phyloP scores from a whole-genome alignment of 2,329 filamentous ascomycete species.

The Penicillium oxalicum region DNA sequence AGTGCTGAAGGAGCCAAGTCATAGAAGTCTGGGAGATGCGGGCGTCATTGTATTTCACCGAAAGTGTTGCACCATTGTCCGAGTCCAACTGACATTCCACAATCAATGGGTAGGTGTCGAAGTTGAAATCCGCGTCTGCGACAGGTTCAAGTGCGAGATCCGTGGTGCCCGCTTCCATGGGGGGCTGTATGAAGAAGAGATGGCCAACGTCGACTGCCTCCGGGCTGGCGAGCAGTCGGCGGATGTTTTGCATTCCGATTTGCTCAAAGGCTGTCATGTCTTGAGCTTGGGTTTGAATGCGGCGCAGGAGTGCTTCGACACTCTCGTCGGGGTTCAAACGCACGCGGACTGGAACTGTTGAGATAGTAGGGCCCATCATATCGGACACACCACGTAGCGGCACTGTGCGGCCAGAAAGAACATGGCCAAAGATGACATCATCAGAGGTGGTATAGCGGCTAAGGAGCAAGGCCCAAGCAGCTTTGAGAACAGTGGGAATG shows the following conservation, averaged over 20 bases:
- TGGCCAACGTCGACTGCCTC: conserved; percentile 12
- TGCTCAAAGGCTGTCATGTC: conserved; percentile 57
- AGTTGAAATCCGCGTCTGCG: conserved; percentile 1
- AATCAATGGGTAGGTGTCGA: conserved; percentile 3
- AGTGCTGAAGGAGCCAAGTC: conserved; percentile 3
- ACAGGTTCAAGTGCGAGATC: conserved; percentile 1
- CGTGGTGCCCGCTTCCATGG: not conserved
- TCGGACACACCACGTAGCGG: conserved; percentile 32
- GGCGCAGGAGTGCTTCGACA: conserved; percentile 19
- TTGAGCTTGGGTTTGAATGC: conserved; percentile 48
- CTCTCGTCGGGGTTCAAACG: conserved; percentile 17
- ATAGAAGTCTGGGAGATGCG: not conserved
- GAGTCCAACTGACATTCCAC: conserved; percentile 2
- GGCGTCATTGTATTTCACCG: conserved; percentile 1
- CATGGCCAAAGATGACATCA: conserved; percentile 39
- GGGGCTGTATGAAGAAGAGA: conserved; percentile 5
- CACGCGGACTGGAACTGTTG: conserved; percentile 12
- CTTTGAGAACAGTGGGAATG: not conserved
- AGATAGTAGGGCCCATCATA: conserved; percentile 23
- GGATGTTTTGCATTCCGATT: conserved; percentile 43
- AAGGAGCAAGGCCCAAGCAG: conserved; percentile 1
- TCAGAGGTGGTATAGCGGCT: conserved; percentile 14
- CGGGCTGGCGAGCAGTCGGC: conserved; percentile 40
- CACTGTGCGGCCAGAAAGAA: conserved; percentile 36
- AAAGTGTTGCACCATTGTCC: not conserved